These are phyloP conservation scores for Neofusicoccum cordaticola DNA, from an alignment of 2,329 filamentous ascomycete species.

Conservation along the genomic window DNA sequence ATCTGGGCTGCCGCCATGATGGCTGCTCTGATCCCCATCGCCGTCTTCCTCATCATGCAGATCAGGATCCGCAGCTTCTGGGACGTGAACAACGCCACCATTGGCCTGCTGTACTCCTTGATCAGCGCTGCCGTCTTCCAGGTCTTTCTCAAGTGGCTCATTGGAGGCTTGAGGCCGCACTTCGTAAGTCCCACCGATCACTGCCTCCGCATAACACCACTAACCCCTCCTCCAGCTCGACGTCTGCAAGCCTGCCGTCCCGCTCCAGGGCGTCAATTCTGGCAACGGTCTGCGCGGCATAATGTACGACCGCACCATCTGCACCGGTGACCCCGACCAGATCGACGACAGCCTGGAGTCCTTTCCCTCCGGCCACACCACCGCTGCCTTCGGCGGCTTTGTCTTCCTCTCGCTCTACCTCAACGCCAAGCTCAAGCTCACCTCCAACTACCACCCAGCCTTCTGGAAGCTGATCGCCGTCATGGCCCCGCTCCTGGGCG, in stretches of 20 bases:
- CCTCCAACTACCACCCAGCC: constrained; percentile 66
- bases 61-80: constrained; percentile 57
- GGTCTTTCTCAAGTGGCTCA: constrained; percentile 72
- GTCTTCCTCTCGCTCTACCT: constrained; percentile 70
- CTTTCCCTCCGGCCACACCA: constrained; percentile 72
- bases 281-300: constrained; percentile 57
- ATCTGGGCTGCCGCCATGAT: constrained; percentile 69
- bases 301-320: constrained; percentile 69
- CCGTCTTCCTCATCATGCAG: constrained; percentile 63
- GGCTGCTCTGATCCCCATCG: constrained; percentile 63
- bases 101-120: constrained; percentile 68
- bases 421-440: constrained; percentile 76
- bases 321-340: constrained; percentile 62
- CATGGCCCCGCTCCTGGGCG: constrained; percentile 66
- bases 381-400: constrained; percentile 70
- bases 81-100: constrained; percentile 64
- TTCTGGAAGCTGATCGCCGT: constrained; percentile 70
- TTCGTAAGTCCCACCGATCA: constrained; percentile 4
- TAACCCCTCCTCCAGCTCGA: constrained; percentile 55
- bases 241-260: constrained; percentile 64
- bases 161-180: constrained; percentile 59
- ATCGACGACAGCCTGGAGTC: constrained; percentile 70
- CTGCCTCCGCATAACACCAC: constrained; percentile 38
- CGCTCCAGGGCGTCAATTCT: constrained; percentile 37
- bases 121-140: constrained; percentile 73